phyloP scores from a whole-genome alignment of 2,329 filamentous ascomycete genomes.

The Xylaria sp. region DNA sequence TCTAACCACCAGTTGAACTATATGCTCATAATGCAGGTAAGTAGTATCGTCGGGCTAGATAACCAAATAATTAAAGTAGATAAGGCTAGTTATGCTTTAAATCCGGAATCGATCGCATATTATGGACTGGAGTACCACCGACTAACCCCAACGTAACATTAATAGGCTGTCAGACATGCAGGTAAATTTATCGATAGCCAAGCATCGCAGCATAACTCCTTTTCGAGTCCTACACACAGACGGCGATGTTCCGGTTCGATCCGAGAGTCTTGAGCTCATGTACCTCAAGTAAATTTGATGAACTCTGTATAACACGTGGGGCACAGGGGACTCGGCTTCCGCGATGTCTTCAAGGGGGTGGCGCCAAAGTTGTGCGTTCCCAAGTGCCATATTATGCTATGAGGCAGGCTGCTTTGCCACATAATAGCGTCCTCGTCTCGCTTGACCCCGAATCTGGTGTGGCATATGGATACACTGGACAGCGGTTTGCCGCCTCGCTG shows the following conservation, averaged over 20 bases:
- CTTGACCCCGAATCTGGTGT: neutral
- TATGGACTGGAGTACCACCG: no score
- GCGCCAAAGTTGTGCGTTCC: neutral
- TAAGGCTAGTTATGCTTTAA: no score
- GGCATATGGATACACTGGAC: neutral
- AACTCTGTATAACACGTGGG: neutral
- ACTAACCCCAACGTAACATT: neutral
- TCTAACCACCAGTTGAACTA: no score
- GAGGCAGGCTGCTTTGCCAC: neutral
- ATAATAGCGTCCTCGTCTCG: neutral
- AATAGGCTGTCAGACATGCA: conserved; percentile 14
- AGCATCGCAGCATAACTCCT: conserved; percentile 5
- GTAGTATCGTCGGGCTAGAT: no score
- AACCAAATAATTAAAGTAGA: neutral
- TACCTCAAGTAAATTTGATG: neutral
- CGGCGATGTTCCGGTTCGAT: no score
- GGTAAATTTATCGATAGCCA: neutral
- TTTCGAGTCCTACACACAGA: neutral
- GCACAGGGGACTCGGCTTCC: no score
- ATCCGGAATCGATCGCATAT: no score
- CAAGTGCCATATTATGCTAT: neutral
- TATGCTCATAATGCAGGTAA: no score
- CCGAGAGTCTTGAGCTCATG: neutral
- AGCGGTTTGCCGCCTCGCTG: neutral
- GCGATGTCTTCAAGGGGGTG: no score